phyloP scores from a whole-genome alignment of 345 rosid genomes.

The Euphorbia tirucalli region DNA sequence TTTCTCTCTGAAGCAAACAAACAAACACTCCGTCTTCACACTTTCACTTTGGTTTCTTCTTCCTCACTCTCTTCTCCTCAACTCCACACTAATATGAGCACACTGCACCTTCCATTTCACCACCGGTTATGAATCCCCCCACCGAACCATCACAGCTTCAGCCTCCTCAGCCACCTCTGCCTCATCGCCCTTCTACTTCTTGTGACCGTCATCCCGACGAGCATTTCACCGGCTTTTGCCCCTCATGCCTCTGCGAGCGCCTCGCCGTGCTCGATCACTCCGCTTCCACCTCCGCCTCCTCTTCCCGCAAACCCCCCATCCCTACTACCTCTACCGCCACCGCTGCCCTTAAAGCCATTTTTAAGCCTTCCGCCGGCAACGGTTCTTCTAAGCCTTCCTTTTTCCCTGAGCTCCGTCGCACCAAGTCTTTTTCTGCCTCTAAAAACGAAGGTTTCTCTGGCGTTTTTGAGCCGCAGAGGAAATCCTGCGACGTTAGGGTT shows the following conservation, averaged over 20 bases:
- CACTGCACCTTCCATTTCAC: slow-evolving; percentile 43
- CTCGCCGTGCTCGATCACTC: slow-evolving; percentile 67
- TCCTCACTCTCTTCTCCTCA: neutral
- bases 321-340: slow-evolving; percentile 37
- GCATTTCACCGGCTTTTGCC: slow-evolving; percentile 89
- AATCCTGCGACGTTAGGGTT: slow-evolving; percentile 91
- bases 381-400: slow-evolving; percentile 25
- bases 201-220: slow-evolving; percentile 89
- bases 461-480: slow-evolving; percentile 91
- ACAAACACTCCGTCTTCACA: neutral
- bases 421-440: slow-evolving; percentile 88
- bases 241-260: slow-evolving; percentile 96
- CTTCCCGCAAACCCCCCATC: slow-evolving; percentile 58
- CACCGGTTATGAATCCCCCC: slow-evolving; percentile 83
- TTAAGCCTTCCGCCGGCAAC: slow-evolving; percentile 35
- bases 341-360: slow-evolving; percentile 59
- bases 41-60: neutral
- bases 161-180: slow-evolving; percentile 75
- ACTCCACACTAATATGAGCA: slow-evolving; percentile 50
- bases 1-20: slow-evolving; percentile 6
- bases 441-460: slow-evolving; percentile 88
- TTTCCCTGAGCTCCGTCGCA: slow-evolving; percentile 85
- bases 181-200: slow-evolving; percentile 81
- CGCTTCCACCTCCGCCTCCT: slow-evolving; percentile 34
- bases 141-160: slow-evolving; percentile 57